Conservation (phyloP, 345 rosid genomes). For the Noccaea bulbosa region DNA sequence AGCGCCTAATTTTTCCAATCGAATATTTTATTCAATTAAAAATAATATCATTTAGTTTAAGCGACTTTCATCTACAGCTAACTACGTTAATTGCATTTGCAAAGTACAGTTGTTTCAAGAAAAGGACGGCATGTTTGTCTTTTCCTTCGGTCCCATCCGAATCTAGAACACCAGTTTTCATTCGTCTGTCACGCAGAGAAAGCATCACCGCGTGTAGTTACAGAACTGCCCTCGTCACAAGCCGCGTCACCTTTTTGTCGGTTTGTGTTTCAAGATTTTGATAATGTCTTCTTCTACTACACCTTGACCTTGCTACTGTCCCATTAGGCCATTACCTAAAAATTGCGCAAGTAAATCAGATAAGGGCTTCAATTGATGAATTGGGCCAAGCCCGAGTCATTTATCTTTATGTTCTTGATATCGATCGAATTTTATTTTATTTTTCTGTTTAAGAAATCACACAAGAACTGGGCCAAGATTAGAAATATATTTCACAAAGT, state of each 20-base stretch:
- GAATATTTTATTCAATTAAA: neutral
- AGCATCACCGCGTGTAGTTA: neutral
- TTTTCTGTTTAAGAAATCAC: too few relatives aligned
- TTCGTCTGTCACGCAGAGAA: slow-evolving; percentile 3
- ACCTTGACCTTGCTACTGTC: too few relatives aligned
- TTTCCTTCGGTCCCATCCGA: slow-evolving; percentile 32
- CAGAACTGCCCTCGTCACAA: slow-evolving; percentile 12
- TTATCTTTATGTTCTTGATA: neutral
- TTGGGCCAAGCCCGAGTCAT: neutral
- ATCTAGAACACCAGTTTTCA: slow-evolving; percentile 22
- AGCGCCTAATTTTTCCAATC: neutral
- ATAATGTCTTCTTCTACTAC: too few relatives aligned
- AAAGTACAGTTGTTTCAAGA: slow-evolving; percentile 34
- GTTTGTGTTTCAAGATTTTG: neutral
- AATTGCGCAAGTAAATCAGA: too few relatives aligned
- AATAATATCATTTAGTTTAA: neutral
- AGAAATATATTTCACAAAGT: too few relatives aligned
- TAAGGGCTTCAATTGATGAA: neutral
- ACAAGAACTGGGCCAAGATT: too few relatives aligned
- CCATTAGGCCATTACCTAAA: too few relatives aligned
- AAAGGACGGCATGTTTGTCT: slow-evolving; percentile 27
- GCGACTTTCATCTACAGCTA: slow-evolving; percentile 24
- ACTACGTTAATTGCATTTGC: neutral
- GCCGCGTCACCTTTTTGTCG: slow-evolving; percentile 19
- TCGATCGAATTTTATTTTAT: too few relatives aligned